Evolutionary conservation across 2,329 filamentous ascomycete genomes (phyloP), one percentile per base, ranked within the genome.

Genomic region (Gyromitra esculenta): DNA sequence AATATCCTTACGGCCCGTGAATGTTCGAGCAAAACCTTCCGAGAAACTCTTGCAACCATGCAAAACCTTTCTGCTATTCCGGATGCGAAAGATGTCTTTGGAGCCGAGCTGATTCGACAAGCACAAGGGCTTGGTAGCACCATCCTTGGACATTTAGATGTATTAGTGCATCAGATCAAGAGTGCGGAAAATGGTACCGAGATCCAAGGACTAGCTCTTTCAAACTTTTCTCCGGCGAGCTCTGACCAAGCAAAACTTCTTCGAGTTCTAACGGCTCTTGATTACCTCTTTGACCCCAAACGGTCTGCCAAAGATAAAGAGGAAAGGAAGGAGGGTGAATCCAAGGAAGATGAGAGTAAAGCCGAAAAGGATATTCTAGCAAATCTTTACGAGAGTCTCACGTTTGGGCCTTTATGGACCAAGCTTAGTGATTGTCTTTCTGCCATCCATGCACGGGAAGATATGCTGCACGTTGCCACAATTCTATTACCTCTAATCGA

Each of bases 211-310:
- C 89, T 98, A 80, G 94, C 96, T 25, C 87, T 98, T 35, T 90
- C 94, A 78, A 98, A 97, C 83, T 99, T 99, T 84, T 98, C 96
- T 0, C 95, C 96, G 2, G 91, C 94, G 56, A 95, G 94, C 70
- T 97, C 96, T 1, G 96, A 98, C 82, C 96, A 99, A 84, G 95
- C 96, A 81, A 99, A 99, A 85, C 86, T 99, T 54, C 88, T 99
- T 39, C 91, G 96, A 77, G 92, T 97, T 13, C 85, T 99, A 71
- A 97, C 95, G 9, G 96, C 96, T 11, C 88, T 99, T 60, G 96
- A 99, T 83, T 97, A 98, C 83, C 87, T 99, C 57, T 98, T 98
- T 82, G 94, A 97, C 80, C 91, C 90, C 35, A 95, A 93, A 84
- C 71, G 79, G 86, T 87, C 73, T 88, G 89, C 82, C 88, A 89